phyloP scores from a whole-genome alignment of 2,329 filamentous ascomycete species.

The Lasiodiplodia gonubiensis region DNA sequence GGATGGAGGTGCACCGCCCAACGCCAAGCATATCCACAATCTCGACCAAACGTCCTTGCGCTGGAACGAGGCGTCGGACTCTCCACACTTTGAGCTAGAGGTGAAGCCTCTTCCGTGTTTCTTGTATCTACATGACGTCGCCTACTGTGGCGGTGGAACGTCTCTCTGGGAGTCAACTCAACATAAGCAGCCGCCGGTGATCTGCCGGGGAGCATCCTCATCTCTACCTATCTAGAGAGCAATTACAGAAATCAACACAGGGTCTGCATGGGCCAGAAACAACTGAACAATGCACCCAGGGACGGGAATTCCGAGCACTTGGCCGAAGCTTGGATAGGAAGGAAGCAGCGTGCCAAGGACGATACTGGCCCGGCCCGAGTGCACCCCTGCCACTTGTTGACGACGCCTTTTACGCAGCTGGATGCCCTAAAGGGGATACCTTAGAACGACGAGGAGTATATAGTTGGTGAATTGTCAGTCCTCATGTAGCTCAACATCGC shows the following conservation, averaged over 20 bases:
- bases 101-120: not conserved
- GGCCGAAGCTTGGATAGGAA: conserved; percentile 13
- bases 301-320: not conserved
- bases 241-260: not conserved
- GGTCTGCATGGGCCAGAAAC: not conserved
- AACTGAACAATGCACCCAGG: not conserved
- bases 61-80: not conserved
- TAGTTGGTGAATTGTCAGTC: not conserved
- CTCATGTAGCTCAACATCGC: not conserved
- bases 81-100: not conserved
- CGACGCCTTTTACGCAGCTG: conserved; percentile 14
- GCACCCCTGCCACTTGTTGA: conserved; percentile 21
- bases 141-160: not conserved
- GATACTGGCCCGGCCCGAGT: not conserved
- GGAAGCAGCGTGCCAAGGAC: not conserved
- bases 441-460: not conserved
- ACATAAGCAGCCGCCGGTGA: not conserved
- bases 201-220: not conserved
- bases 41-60: conserved; percentile 1
- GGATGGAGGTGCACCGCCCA: not conserved
- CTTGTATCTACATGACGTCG: not conserved
- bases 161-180: not conserved
- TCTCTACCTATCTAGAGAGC: not conserved
- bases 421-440: not conserved
- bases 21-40: conserved; percentile 6